Conservation (phyloP, 2,329 filamentous ascomycete genomes). For the Phaeophleospora eucalypticola region DNA sequence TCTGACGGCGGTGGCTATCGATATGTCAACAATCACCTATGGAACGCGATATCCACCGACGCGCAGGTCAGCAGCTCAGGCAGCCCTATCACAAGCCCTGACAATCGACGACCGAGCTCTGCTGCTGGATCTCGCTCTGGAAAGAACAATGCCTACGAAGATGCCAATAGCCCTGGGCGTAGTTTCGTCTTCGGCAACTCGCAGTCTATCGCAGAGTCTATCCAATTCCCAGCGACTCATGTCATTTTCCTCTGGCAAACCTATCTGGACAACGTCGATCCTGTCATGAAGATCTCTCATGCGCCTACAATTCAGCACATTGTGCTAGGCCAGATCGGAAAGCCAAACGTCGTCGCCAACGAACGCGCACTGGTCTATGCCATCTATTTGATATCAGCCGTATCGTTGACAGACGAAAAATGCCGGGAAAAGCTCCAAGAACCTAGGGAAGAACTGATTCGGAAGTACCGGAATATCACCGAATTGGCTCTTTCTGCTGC, state of each 20-base stretch:
- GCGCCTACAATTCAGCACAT: conserved; percentile 65
- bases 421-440: conserved; percentile 24
- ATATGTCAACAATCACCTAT: conserved; percentile 27
- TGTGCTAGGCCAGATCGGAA: conserved; percentile 56
- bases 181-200: conserved; percentile 22
- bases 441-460: conserved; percentile 17
- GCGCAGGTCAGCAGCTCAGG: conserved; percentile 9
- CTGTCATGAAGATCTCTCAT: conserved; percentile 68
- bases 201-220: conserved; percentile 19
- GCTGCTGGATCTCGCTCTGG: conserved; percentile 10
- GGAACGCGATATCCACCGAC: conserved; percentile 20
- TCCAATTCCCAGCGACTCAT: conserved; percentile 20
- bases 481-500: conserved; percentile 25
- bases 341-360: conserved; percentile 51
- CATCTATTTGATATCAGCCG: conserved; percentile 32
- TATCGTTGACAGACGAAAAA: conserved; percentile 30
- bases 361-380: conserved; percentile 33
- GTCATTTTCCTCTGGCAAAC: conserved; percentile 71
- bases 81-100: conserved; percentile 11
- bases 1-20: conserved; percentile 21
- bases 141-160: conserved; percentile 12
- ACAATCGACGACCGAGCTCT: conserved; percentile 3
- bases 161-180: conserved; percentile 6
- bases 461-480: conserved; percentile 23
- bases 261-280: conserved; percentile 71